phyloP scores from a whole-genome alignment of 306 rosid species.

The Citrullus mucosospermus region DNA sequence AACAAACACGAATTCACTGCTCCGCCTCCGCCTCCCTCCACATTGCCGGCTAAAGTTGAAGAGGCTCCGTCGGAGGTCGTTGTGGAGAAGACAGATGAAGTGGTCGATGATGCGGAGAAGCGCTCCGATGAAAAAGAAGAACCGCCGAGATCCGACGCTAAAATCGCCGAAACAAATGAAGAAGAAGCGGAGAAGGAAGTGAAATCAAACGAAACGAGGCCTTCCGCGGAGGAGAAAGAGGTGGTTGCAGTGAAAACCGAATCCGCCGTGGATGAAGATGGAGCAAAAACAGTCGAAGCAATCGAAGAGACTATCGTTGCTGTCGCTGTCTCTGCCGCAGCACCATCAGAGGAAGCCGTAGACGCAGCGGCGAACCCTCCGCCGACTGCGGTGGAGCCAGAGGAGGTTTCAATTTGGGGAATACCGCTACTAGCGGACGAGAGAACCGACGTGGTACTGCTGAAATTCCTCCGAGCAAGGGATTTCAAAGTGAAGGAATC shows the following conservation, averaged over 20 bases:
- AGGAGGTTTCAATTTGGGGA: constrained; percentile 51
- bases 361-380: not conserved
- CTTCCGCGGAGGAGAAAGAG: constrained; percentile 6
- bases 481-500: constrained; percentile 62
- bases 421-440: constrained; percentile 43
- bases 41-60: not conserved
- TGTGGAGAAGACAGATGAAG: constrained; percentile 11
- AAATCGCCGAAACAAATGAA: not conserved
- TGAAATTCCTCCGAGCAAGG: constrained; percentile 59
- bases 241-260: constrained; percentile 14
- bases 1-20: constrained; percentile 34
- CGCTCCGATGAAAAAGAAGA: not conserved
- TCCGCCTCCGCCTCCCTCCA: not conserved
- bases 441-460: constrained; percentile 42
- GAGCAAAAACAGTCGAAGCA: constrained; percentile 76
- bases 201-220: not conserved
- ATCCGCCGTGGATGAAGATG: constrained; percentile 40
- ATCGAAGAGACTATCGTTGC: constrained; percentile 62
- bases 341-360: not conserved
- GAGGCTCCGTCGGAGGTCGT: not conserved
- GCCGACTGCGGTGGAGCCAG: constrained; percentile 15
- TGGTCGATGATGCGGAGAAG: constrained; percentile 10
- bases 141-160: not conserved
- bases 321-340: constrained; percentile 40
- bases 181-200: not conserved